Evolutionary conservation across 805 yeast genomes (phyloP), one percentile per base, ranked within the genome.

Genomic region (Suhomyces sp.): DNA sequence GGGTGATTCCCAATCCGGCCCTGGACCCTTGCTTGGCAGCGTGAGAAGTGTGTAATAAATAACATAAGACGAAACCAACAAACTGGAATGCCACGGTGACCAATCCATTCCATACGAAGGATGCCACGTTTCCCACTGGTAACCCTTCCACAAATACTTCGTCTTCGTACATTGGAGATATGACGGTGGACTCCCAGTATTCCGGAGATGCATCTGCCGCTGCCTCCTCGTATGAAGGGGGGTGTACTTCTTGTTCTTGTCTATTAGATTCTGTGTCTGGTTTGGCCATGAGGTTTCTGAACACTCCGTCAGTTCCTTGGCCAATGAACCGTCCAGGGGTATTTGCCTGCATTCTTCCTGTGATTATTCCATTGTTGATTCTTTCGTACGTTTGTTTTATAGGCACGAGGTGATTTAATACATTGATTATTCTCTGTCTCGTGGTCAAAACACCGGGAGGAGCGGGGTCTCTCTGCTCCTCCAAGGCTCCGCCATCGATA

Each of bases 21-120:
- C 95, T 70, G 2, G 97, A 83, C 3, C 98, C 98, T 52, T 90
- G 90, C 55, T 87, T 88, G 4, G 97, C 95, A 4, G 98, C 97
- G 56, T 93, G 98, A 2, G 97, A 86, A 1, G 98, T 91, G 60
- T 93, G 98, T 36, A 93, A 68, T 28, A 91, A 65, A 55, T 90
- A 93, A 6, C 98, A 90, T 36, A 91, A 70, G 26, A 93, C 70
- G 61, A 93, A 93, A 3, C 98, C 98, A 20, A 91, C 83, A 56
- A 85, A 86, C 60, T 91, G 96, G 68, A 93, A 93, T 25, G 95
- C 83, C n/a, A 87, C 74, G 16, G 95, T 80, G 2, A 93, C 95
- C 47, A 88, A 72, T 47, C 80, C 71, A 61, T 90, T 91, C 98
- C 98, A 91, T 4, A 86, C 61, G 50, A 90, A 82, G 53, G 86